Base-by-base conservation (phyloP, 2,329 filamentous ascomycete species). In the Pyricularia pennisetigena region DNA sequence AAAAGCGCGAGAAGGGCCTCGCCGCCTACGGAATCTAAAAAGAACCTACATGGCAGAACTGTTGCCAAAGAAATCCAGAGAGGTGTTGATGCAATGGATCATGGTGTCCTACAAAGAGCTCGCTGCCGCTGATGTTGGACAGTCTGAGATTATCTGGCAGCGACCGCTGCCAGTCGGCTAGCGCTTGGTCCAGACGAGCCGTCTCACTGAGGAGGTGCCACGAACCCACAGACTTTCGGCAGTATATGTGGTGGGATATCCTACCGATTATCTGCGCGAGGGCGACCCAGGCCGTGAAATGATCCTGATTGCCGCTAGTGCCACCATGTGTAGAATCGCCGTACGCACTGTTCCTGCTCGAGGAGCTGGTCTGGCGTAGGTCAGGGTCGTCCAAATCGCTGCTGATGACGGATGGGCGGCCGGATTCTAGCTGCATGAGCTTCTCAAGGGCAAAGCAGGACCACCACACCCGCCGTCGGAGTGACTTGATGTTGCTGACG, bases 391-490 rank as follows among this genome's bases (percentile, higher is more conserved):
- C 23, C n/a, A 71, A 66, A 14, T 71, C 69, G n/a, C 71, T 67
- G n/a, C 71, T 67, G 16, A 74, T 70, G 3, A 69, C 69, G 0
- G 71, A 72, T 0, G 73, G 73, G 3, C 73, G 69, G 0, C 73
- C 73, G 0, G 69, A 71, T n/a, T 74, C 73, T 3, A 74, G 69
- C 68, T 73, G 69, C 69, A 73, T 72, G 3, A 74, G 69, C 68
- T 72, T 73, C 62, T 73, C 72, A 16, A 73, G 65, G 9, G 69
- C 68, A 65, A 70, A 73, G 49, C 69, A 70, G 1, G 72, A 71
- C 72, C 71, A 73, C 71, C 72, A 73, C 1, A 71, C 64, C 9
- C 71, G 63, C 2, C 32, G 14, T 26, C 68, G 64, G 8, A 72
- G 62, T 7, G 64, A 64, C 24, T 20, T 28, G 24, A 26, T 16